Evolutionary conservation across 1,284 basidiomycete species (phyloP), one percentile per base, ranked within the genome.

Genomic region (Sporisorium sorghi): DNA sequence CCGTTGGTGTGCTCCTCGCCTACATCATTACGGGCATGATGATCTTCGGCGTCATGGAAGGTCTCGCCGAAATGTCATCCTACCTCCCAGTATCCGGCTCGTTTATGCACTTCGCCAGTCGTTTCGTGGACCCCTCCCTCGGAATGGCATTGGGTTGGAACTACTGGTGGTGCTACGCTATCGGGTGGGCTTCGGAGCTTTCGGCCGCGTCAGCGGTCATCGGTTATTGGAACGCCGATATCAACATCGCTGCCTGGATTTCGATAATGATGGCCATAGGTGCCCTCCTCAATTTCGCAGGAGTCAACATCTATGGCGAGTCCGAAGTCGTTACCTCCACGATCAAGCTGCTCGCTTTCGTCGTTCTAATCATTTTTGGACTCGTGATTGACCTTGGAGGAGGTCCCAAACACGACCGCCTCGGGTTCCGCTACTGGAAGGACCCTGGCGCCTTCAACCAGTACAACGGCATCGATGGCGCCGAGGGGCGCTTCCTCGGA

Each of bases 101-200:
- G 6, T 83, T 83, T 48, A 68, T 77, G 46, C 69, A 76, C 24
- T 82, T 80, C 35, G 73, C 77, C 9, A 64, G 65, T 12, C 77
- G 79, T 3, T 82, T 78, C 51, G 65, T 83, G 35, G 91, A 92
- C 80, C 91, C 91, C 49, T 89, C 91, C 3, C 86, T 90, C 54
- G 91, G 91, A 40, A 92, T 92, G 78, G 90, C 91, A 5, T 87
- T 83, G 2, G 82, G 82, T 10, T 76, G 64, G 72, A 78, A 77
- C 65, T 80, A 77, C 46, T 68, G 64, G 77, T 80, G 82, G 56
- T 81, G 78, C 58, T 73, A 82, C 40, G 74, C 80, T 4, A 77
- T 84, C 42, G 79, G 78, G 14, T 71, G 76, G 46, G 79, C 81
- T 24, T 75, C 76, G 28, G 83, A 84, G 53, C 72, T 83, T 49